Evolutionary conservation across 176 grass and related monocot species (phyloP).

Genomic region (Metroxylon sagu): DNA sequence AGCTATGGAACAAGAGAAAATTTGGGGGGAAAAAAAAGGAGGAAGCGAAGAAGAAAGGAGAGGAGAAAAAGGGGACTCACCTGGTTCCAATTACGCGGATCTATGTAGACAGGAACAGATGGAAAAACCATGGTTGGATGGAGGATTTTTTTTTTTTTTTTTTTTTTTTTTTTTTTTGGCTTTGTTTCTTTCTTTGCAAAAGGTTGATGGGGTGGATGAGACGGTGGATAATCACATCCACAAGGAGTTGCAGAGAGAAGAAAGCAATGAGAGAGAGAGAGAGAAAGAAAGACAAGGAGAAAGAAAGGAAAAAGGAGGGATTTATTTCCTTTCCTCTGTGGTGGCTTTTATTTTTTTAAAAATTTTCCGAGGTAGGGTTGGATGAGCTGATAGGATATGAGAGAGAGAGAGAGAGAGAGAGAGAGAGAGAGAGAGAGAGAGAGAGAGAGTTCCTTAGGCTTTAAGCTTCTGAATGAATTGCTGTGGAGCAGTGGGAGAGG

Average conservation of each 20-base stretch:
- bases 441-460: too few relatives aligned
- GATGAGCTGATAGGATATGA: too few relatives aligned
- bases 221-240: neutral
- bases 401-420: too few relatives aligned
- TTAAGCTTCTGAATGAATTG: too few relatives aligned
- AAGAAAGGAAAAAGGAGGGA: too few relatives aligned
- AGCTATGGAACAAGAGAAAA: slow-evolving; percentile 20
- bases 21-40: neutral
- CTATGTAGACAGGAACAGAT: slow-evolving; percentile 8
- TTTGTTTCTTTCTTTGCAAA: neutral
- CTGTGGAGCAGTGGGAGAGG: too few relatives aligned
- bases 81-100: slow-evolving; percentile 19
- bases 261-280: neutral
- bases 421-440: too few relatives aligned
- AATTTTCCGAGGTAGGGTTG: too few relatives aligned
- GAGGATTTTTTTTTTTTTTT: neutral
- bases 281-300: neutral
- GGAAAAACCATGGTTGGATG: slow-evolving; percentile 15
- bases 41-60: neutral
- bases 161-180: neutral
- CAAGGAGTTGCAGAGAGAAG: neutral
- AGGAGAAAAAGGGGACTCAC: slow-evolving; percentile 1
- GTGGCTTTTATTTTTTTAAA: neutral
- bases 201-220: neutral
- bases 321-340: neutral